Percentiles rank a stretch among this genome's conserved stretches.
phyloP scores from a whole-genome alignment of 768 basidiomycete species.

The Boletus vermiculosoides region DNA sequence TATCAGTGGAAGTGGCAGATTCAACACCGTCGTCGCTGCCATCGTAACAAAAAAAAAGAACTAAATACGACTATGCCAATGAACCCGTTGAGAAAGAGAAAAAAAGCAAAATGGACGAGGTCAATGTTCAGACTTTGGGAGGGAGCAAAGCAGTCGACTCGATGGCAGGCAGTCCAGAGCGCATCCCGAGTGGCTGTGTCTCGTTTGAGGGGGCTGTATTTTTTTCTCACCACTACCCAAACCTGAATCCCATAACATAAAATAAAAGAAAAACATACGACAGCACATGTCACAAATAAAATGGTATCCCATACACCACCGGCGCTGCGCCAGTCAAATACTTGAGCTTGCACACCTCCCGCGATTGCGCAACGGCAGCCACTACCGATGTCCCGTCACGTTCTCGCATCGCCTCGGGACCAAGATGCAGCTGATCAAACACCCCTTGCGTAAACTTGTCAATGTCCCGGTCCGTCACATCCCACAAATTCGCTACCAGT shows the following conservation, averaged over 20 bases:
- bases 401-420: conserved; percentile 24
- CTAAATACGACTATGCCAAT: background rate
- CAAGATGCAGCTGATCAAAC: conserved; percentile 67
- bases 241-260: too few species aligned
- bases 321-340: conserved; percentile 95
- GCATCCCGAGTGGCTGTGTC: conserved; percentile 16
- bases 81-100: background rate
- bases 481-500: conserved; percentile 94
- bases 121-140: background rate
- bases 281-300: conserved; percentile 54
- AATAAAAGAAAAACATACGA: background rate
- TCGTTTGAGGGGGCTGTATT: background rate
- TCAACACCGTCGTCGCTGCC: conserved; percentile 13
- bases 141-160: background rate
- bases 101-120: background rate
- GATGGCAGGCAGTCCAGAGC: too few species aligned
- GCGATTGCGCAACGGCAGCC: conserved; percentile 73
- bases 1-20: conserved; percentile 11
- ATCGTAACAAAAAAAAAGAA: conserved; percentile 1
- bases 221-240: background rate
- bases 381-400: conserved; percentile 50
- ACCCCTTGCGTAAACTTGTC: conserved; percentile 88
- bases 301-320: conserved; percentile 94
- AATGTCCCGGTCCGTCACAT: conserved; percentile 96
- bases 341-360: conserved; percentile 82